These are phyloP conservation scores for Pulveroboletus frians DNA, from an alignment of 768 basidiomycete species.

Conservation along the genomic window DNA sequence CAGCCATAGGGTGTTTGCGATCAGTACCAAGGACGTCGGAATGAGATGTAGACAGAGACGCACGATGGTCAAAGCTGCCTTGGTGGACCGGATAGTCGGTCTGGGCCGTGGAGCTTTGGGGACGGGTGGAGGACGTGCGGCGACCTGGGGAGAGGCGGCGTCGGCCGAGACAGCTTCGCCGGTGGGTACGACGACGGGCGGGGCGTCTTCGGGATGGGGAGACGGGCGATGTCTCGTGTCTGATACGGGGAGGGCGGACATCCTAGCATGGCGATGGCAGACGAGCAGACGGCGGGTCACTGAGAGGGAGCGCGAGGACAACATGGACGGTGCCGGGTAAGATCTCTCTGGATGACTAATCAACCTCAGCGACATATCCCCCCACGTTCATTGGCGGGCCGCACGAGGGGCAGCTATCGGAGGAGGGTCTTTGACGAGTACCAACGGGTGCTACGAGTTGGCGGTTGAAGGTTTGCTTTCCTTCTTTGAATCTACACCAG, in stretches of 20 bases:
- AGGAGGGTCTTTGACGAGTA: too few relatives aligned
- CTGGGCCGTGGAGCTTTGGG: constrained; percentile 61
- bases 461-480: constrained; percentile 1
- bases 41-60: constrained; percentile 6
- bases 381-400: neutral
- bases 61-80: constrained; percentile 77
- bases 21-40: neutral
- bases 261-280: constrained; percentile 53
- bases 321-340: constrained; percentile 17
- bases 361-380: constrained; percentile 2
- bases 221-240: constrained; percentile 15
- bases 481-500: too few relatives aligned
- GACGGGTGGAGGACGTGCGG: constrained; percentile 63
- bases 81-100: constrained; percentile 63
- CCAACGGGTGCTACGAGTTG: too few relatives aligned
- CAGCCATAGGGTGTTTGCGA: neutral
- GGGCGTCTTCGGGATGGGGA: constrained; percentile 37
- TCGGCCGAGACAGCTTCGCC: constrained; percentile 46
- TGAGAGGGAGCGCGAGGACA: constrained; percentile 11
- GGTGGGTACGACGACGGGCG: constrained; percentile 49
- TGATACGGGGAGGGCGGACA: constrained; percentile 51
- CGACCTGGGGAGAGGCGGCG: constrained; percentile 65
- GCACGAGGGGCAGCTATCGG: too few relatives aligned
- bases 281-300: neutral
- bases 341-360: constrained; percentile 16